Conservation (phyloP, 768 basidiomycete species). For the Suillus subaureus region DNA sequence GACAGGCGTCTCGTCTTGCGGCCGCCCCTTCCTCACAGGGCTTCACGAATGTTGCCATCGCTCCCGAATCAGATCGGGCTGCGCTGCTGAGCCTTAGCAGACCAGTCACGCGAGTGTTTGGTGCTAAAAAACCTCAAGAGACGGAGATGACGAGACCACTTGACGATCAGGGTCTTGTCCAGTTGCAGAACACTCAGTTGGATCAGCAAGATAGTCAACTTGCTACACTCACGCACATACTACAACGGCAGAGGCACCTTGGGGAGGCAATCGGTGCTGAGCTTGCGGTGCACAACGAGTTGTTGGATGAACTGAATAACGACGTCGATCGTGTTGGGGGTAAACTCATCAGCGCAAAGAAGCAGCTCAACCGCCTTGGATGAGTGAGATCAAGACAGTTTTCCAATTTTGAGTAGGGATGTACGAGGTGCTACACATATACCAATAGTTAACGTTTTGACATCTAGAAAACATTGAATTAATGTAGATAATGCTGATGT, state of each 20-base stretch:
- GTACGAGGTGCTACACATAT: slow-evolving; percentile 19
- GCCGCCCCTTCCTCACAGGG: slow-evolving; percentile 30
- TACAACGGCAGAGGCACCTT: slow-evolving; percentile 83
- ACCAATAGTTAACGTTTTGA: slow-evolving; percentile 25
- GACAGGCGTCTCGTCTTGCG: slow-evolving; percentile 48
- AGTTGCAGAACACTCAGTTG: slow-evolving; percentile 80
- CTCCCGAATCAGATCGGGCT: slow-evolving; percentile 60
- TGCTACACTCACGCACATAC: slow-evolving; percentile 75
- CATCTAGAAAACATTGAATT: slow-evolving; percentile 17
- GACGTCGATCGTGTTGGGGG: slow-evolving; percentile 79
- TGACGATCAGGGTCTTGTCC: slow-evolving; percentile 79
- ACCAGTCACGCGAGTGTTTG: slow-evolving; percentile 78
- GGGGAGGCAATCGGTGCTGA: slow-evolving; percentile 87
- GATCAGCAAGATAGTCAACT: slow-evolving; percentile 83
- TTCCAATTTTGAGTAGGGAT: slow-evolving; percentile 4
- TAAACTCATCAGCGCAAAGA: slow-evolving; percentile 80
- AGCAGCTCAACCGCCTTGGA: slow-evolving; percentile 79
- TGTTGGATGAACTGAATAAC: slow-evolving; percentile 76
- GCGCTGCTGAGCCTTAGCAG: slow-evolving; percentile 59
- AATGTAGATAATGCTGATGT: slow-evolving; percentile 15
- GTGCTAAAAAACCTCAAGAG: slow-evolving; percentile 66
- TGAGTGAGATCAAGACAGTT: slow-evolving; percentile 30
- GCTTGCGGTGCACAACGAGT: slow-evolving; percentile 80
- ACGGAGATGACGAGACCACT: slow-evolving; percentile 86
- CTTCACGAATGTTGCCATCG: slow-evolving; percentile 32